Base-by-base conservation (phyloP, 257 asterid genomes). In the Euphrasia confusa region DNA sequence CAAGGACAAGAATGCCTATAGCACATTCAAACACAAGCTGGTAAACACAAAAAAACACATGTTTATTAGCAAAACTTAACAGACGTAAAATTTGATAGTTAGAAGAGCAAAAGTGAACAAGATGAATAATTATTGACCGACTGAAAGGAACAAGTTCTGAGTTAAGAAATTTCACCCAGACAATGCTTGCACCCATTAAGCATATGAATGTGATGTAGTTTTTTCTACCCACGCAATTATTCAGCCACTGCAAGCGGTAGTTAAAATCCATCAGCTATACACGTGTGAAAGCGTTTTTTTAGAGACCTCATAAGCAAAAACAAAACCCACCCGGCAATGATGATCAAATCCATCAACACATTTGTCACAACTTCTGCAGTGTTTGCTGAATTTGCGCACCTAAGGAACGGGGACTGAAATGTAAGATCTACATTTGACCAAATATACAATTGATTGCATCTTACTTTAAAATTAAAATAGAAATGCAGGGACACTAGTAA, bases 271-370 rank as follows among this genome's bases (percentile, higher is more conserved):
- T 30, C 57, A 59, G 3, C 35, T 45, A n/a, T 54, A 37, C 58
- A 40, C 54, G 45, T 37, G 42, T 37, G 42, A 37, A 37, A 7
- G 40, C 42, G 2, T 37, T 37, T 37, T 37, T 37, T 37, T 8
- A 33, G 10, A 37, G 42, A 37, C 42, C n/a, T 13, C 7, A 32
- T 52, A 61, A 8, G 0, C n/a, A n/a, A 10, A 47, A 10, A 9
- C 52, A 49, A 69, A 71, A 82, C 98, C 73, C 68, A 92, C 98
- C 79, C 98, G 92, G 66, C 98, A 92, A 75, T 92, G 98, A 80
- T 92, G 98, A 83, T 92, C 98, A 60, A 92, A 92, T 68, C 97
- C 98, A 24, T 92, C 98, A 55, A 92, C 98, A 83, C 98, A 92
- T 79, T 92, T 92, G 77, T 92, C 96, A 75, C 98, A 92, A 77